phyloP scores from a whole-genome alignment of 495 filamentous ascomycete species.

The Chaetomium tenue region DNA sequence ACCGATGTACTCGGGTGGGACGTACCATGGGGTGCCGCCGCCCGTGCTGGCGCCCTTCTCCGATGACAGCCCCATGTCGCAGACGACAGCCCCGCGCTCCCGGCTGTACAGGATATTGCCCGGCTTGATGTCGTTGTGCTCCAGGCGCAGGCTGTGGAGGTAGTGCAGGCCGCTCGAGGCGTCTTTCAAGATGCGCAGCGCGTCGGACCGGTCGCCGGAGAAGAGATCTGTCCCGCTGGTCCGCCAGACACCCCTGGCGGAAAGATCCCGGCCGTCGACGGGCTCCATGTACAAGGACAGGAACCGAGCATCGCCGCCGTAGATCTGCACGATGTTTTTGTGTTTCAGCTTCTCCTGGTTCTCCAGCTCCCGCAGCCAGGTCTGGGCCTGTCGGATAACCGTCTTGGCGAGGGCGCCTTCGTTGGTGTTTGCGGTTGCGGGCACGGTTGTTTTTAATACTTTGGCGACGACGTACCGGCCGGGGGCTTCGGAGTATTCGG shows the following conservation, averaged over 20 bases:
- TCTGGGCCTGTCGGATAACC: constrained; percentile 51
- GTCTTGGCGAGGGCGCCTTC: constrained; percentile 35
- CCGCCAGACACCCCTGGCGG: constrained; percentile 43
- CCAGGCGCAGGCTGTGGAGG: constrained; percentile 44
- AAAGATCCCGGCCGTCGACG: constrained; percentile 48
- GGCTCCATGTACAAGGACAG: constrained; percentile 54
- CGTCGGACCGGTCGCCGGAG: constrained; percentile 41
- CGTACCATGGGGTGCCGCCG: constrained; percentile 52
- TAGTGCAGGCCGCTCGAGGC: constrained; percentile 47
- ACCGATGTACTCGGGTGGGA: constrained; percentile 51
- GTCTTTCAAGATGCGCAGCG: constrained; percentile 46
- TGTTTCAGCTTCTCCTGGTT: constrained; percentile 49
- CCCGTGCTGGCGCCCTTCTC: constrained; percentile 39
- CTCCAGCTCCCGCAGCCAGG: constrained; percentile 51
- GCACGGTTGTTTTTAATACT: constrained; percentile 44
- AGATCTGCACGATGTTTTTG: constrained; percentile 48
- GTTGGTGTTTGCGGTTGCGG: not conserved
- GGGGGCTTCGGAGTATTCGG: constrained; percentile 44
- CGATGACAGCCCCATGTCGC: constrained; percentile 50
- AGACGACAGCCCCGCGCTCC: constrained; percentile 51
- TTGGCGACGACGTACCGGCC: constrained; percentile 50
- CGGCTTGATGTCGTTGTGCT: constrained; percentile 55
- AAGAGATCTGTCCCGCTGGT: constrained; percentile 42
- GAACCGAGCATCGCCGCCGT: constrained; percentile 51
- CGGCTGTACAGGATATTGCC: constrained; percentile 53